These are phyloP conservation scores for Diaporthe amygdali DNA, from an alignment of 2,329 filamentous ascomycete species.

Conservation along the genomic window DNA sequence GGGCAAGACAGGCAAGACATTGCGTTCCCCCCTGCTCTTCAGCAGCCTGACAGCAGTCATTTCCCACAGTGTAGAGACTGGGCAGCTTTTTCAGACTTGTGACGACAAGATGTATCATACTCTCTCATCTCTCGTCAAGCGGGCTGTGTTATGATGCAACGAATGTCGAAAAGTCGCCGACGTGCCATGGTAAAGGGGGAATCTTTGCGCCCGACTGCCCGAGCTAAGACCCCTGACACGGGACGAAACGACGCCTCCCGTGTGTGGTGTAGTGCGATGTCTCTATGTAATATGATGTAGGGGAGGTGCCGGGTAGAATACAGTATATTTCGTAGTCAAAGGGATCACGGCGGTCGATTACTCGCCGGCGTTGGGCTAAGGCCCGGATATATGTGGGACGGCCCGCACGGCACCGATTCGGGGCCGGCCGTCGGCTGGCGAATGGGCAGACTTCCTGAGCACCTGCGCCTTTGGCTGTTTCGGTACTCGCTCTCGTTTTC, in stretches of 20 bases:
- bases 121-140: background rate
- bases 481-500: background rate
- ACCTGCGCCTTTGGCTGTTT: background rate
- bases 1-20: too few relatives aligned
- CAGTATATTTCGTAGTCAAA: background rate
- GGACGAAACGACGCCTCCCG: background rate
- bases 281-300: background rate
- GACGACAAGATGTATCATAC: background rate
- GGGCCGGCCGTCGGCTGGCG: background rate
- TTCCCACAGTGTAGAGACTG: background rate
- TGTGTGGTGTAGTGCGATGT: background rate
- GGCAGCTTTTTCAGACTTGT: background rate
- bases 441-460: background rate
- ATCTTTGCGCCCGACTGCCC: background rate
- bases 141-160: background rate
- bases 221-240: background rate
- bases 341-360: background rate
- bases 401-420: slow-evolving; percentile 8
- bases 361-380: background rate
- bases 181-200: background rate
- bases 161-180: background rate
- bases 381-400: background rate
- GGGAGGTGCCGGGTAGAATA: background rate
- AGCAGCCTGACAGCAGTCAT: background rate
- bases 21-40: background rate